These are phyloP conservation scores for Colletotrichum simmondsii DNA, from an alignment of 2,329 filamentous ascomycete species.

Conservation along the genomic window DNA sequence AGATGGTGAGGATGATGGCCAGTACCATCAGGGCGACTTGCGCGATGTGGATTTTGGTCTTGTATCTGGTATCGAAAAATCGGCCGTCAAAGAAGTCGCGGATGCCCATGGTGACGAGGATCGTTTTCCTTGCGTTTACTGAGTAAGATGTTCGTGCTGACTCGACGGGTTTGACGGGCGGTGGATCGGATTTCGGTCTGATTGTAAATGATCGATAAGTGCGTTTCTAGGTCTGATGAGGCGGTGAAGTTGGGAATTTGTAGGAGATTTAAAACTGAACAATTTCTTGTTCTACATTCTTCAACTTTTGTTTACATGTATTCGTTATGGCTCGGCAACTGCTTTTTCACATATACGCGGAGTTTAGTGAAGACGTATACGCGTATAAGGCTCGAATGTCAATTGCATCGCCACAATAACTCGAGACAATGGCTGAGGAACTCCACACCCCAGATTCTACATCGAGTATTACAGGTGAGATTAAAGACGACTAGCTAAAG, in stretches of 20 bases:
- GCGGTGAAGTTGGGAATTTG: background rate
- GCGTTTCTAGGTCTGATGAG: background rate
- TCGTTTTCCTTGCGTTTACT: background rate
- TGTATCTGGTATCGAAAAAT: slow-evolving; percentile 29
- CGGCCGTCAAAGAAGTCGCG: slow-evolving; percentile 7
- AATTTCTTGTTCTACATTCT: background rate
- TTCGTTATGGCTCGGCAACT: background rate
- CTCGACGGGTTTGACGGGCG: background rate
- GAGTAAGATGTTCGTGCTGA: background rate
- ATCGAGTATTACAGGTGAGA: background rate
- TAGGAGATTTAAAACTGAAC: background rate
- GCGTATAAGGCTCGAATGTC: background rate
- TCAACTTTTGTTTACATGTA: background rate
- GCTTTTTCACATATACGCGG: background rate
- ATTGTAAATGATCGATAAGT: too few species aligned
- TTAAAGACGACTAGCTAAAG: background rate
- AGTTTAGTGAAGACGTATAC: background rate
- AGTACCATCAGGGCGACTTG: slow-evolving; percentile 14
- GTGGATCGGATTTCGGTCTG: too few species aligned
- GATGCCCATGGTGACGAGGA: slow-evolving; percentile 11
- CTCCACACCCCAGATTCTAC: background rate
- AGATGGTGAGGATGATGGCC: slow-evolving; percentile 24
- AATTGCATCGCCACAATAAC: background rate
- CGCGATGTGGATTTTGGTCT: slow-evolving; percentile 26
- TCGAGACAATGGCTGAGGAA: background rate